Conservation (phyloP, 2,329 filamentous ascomycete species). For the Cladosporium sp. region DNA sequence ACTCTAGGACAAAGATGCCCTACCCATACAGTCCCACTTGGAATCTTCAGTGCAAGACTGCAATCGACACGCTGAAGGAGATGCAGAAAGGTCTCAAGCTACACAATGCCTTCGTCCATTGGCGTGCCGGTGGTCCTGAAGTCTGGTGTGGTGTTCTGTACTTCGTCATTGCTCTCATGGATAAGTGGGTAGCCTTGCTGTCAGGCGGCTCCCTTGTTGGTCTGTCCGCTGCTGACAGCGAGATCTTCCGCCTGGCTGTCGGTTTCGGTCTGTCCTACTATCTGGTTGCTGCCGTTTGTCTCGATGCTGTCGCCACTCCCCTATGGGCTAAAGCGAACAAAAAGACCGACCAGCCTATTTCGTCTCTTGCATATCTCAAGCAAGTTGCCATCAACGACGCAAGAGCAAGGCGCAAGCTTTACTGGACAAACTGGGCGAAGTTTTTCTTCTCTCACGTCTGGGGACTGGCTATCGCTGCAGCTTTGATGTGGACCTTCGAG, state of each 20-base stretch:
- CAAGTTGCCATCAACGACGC: constrained; percentile 43
- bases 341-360: constrained; percentile 17
- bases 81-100: constrained; percentile 52
- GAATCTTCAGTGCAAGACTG: constrained; percentile 56
- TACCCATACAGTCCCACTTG: constrained; percentile 54
- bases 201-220: constrained; percentile 40
- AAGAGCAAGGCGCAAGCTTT: constrained; percentile 45
- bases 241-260: constrained; percentile 43
- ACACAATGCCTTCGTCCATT: constrained; percentile 56
- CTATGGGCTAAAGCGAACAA: constrained; percentile 20
- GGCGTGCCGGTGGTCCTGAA: constrained; percentile 54
- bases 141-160: constrained; percentile 52
- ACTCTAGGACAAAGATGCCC: constrained; percentile 44
- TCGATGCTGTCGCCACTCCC: constrained; percentile 45
- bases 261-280: constrained; percentile 57
- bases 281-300: constrained; percentile 52
- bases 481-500: constrained; percentile 52
- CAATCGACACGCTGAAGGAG: constrained; percentile 49
- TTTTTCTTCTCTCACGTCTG: constrained; percentile 51
- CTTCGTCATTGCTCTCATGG: constrained; percentile 52
- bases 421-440: constrained; percentile 47
- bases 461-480: constrained; percentile 47
- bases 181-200: constrained; percentile 51
- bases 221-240: constrained; percentile 30
- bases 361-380: constrained; percentile 33